phyloP scores from a whole-genome alignment of 441 rosid species.

The Pelargonium australe region DNA sequence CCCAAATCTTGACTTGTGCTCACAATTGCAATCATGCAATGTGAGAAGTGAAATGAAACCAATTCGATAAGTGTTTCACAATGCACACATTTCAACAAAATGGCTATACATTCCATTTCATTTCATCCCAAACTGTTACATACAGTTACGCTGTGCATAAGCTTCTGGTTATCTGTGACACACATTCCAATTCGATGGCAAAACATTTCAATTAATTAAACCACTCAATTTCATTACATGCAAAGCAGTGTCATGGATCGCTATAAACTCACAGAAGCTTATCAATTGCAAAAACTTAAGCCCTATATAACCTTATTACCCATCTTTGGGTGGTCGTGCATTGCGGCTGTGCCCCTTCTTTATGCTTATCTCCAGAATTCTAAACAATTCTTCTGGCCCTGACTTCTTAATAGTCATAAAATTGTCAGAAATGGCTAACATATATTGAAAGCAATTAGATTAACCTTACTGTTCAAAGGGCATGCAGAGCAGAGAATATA shows the following conservation, averaged over 20 bases:
- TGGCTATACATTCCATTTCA: constrained; percentile 3
- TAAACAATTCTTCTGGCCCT: not conserved
- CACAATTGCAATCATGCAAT: not conserved
- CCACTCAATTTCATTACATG: not conserved
- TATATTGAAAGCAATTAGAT: not conserved
- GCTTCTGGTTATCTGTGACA: not conserved
- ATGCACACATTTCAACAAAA: constrained; percentile 1
- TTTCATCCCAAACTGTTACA: not conserved
- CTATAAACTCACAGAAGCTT: not conserved
- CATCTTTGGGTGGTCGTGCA: not conserved
- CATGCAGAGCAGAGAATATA: not conserved
- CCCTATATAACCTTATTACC: no score
- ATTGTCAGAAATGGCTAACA: not conserved
- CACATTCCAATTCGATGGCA: not conserved
- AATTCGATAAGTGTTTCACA: not conserved
- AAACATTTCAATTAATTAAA: not conserved
- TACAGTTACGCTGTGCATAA: not conserved
- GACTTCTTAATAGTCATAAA: not conserved
- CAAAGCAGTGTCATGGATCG: not conserved
- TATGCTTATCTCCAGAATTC: not conserved
- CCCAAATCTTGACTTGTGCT: not conserved
- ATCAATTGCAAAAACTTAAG: not conserved
- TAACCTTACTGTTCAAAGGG: not conserved
- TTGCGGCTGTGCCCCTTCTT: not conserved
- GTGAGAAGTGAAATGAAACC: not conserved